Evolutionary conservation across 169 alveolate species (phyloP).

Genomic region (Eimeria necatrix): DNA sequence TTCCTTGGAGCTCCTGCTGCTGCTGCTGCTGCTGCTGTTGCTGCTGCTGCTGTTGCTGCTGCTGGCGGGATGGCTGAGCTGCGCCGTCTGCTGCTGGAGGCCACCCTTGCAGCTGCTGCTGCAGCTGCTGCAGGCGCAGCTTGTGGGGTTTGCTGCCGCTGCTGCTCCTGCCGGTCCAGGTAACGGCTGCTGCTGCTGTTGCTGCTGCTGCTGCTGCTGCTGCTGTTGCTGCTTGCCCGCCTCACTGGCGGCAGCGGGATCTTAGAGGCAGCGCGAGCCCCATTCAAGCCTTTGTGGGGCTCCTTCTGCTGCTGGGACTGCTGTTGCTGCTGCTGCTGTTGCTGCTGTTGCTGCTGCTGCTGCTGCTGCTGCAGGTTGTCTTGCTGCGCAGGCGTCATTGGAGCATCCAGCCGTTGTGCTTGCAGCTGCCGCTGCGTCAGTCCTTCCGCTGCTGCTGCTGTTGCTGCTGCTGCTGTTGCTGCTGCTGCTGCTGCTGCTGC

Average conservation of each 20-base stretch:
- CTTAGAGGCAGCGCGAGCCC: neutral
- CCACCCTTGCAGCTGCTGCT: neutral
- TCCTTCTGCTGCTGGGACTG: neutral
- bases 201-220: conserved; percentile 9
- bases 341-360: conserved; percentile 7
- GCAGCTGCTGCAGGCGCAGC: neutral
- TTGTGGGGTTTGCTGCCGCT: neutral
- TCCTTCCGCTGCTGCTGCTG: neutral
- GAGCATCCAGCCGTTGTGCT: neutral
- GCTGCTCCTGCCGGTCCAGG: conserved; percentile 8
- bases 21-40: neutral
- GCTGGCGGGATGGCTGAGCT: neutral
- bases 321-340: neutral
- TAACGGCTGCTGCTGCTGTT: conserved; percentile 1
- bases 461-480: neutral
- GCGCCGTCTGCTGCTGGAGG: neutral
- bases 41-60: conserved; percentile 33
- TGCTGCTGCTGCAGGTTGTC: neutral
- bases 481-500: neutral
- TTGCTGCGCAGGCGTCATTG: neutral
- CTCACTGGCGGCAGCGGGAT: neutral
- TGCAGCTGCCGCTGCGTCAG: neutral
- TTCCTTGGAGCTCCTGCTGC: neutral
- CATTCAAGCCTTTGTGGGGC: neutral
- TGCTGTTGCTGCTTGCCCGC: neutral